Percentiles rank a stretch among this genome's conserved stretches.
These are phyloP conservation scores for Dioscorea cayenensis DNA, from an alignment of 116 monocot species.

Conservation along the genomic window DNA sequence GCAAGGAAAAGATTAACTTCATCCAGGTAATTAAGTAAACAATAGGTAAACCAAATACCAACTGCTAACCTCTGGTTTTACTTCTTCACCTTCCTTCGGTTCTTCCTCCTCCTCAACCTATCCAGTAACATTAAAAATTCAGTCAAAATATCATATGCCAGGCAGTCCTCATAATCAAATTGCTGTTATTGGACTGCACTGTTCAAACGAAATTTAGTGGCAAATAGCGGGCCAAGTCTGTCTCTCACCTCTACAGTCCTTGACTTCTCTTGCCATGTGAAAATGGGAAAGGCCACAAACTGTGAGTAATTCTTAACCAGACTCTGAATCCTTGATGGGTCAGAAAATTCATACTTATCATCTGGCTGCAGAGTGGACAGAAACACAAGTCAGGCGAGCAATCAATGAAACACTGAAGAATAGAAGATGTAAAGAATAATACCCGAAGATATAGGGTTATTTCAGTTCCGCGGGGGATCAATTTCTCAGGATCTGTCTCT, in stretches of 20 bases:
- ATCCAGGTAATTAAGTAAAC: not conserved
- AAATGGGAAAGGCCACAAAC: conserved; percentile 95
- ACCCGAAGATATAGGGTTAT: conserved; percentile 84
- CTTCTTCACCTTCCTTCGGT: conserved; percentile 85
- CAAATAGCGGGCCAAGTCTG: not conserved
- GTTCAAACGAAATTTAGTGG: not conserved
- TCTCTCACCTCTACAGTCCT: conserved; percentile 71
- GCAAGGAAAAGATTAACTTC: not conserved
- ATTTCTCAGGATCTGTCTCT: conserved; percentile 74
- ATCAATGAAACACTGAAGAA: not conserved
- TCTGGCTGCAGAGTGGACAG: conserved; percentile 43
- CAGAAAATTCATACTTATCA: conserved; percentile 91
- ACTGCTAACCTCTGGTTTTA: conserved; percentile 52
- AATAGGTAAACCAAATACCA: not conserved
- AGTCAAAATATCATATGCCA: not conserved
- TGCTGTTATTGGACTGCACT: not conserved
- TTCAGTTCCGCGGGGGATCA: conserved; percentile 68
- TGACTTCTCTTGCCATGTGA: conserved; percentile 93
- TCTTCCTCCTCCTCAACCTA: conserved; percentile 81
- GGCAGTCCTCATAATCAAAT: not conserved
- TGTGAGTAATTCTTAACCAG: conserved; percentile 98
- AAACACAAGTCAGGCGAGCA: not conserved
- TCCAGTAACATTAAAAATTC: not conserved
- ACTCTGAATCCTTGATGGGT: conserved; percentile 68
- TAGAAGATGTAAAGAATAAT: not conserved